Percentiles rank a stretch among this genome's conserved stretches.
These are phyloP conservation scores for Xylaria multiplex DNA, from an alignment of 2,329 filamentous ascomycete species.

Conservation along the genomic window DNA sequence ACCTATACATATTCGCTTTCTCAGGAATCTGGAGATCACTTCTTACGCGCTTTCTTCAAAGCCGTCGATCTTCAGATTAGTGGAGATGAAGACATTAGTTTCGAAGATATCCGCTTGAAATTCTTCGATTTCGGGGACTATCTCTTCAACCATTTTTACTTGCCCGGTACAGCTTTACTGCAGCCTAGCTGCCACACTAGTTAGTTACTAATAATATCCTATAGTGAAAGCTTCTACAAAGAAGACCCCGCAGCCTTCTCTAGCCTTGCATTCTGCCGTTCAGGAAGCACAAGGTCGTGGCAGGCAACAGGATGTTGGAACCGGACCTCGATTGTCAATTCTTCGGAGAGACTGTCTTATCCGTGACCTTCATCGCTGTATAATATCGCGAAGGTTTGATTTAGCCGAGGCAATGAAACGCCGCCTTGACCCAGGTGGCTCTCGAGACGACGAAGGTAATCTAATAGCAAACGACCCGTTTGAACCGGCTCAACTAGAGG, in stretches of 20 bases:
- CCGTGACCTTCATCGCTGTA: slow-evolving; percentile 45
- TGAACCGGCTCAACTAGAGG: slow-evolving; percentile 15
- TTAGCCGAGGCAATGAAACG: slow-evolving; percentile 17
- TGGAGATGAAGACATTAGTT: slow-evolving; percentile 29
- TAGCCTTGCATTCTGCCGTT: slow-evolving; percentile 40
- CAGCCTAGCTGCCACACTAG: slow-evolving; percentile 1
- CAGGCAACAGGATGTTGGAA: slow-evolving; percentile 37
- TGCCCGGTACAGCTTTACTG: slow-evolving; percentile 38
- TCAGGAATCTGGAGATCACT: slow-evolving; percentile 40
- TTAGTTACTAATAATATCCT: slow-evolving; percentile 15
- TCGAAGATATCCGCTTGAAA: slow-evolving; percentile 30
- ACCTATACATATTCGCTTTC: slow-evolving; percentile 44
- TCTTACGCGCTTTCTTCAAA: slow-evolving; percentile 43
- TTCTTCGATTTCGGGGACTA: slow-evolving; percentile 43
- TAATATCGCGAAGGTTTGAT: slow-evolving; percentile 43
- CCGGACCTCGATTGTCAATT: slow-evolving; percentile 39
- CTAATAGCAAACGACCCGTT: slow-evolving; percentile 27
- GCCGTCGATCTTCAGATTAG: slow-evolving; percentile 37
- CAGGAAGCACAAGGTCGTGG: slow-evolving; percentile 34
- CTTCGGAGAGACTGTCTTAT: slow-evolving; percentile 43
- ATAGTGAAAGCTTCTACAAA: slow-evolving; percentile 44
- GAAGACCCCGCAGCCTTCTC: slow-evolving; percentile 43
- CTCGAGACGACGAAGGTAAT: slow-evolving; percentile 43
- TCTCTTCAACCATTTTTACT: slow-evolving; percentile 44
- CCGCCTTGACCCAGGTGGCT: slow-evolving; percentile 26